Evolutionary conservation across 192 early-diverging fungal genomes (phyloP), one percentile per base, ranked within the genome.

Genomic region (Endogone sp.): DNA sequence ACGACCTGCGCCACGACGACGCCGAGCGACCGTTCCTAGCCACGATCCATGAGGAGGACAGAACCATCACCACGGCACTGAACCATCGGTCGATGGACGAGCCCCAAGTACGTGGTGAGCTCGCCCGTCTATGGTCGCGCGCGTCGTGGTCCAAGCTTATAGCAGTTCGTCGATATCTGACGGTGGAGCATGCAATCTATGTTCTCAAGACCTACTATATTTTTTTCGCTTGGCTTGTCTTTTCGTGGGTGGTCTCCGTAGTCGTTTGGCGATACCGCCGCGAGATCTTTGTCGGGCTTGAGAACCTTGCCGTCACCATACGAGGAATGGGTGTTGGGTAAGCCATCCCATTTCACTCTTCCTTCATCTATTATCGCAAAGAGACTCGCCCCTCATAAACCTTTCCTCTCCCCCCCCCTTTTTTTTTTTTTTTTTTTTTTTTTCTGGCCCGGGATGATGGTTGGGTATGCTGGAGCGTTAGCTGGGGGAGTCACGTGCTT

Each of bases 401-500:
- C 8, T 54, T 69, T 75, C 24, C 8, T 89, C 32, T 75, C 78
- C 30, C 23, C 72, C 13, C 70, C 84, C 26, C 71, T 89, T 29
- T 89, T 88, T n/a, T n/a, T n/a, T n/a, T n/a, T n/a, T n/a, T 92
- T 88, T 64, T 83, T 83, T 55, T 92, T 83, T 76, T 86, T 86
- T 26, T 88, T 92, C 72, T 26, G 71, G 2, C 44, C 65, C 24
- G 90, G 90, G 27, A 85, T 89, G 56, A 31, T 81, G 2, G 81
- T 89, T 49, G 85, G 82, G 2, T 91, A 84, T 69, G 63, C 82
- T 21, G 78, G 82, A n/a, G 88, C 87, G 2, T 64, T 89, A 29
- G 59, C 62, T 9, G 87, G 87, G 11, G 73, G 80, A 25, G 71
- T 86, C 8, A 74, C 75, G 9, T 87, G 86, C 62, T 89, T 89